A percentile compares a stretch with the other conserved stretches of the same genome.
phyloP scores from a whole-genome alignment of 345 rosid genomes.

The Brassica juncea region DNA sequence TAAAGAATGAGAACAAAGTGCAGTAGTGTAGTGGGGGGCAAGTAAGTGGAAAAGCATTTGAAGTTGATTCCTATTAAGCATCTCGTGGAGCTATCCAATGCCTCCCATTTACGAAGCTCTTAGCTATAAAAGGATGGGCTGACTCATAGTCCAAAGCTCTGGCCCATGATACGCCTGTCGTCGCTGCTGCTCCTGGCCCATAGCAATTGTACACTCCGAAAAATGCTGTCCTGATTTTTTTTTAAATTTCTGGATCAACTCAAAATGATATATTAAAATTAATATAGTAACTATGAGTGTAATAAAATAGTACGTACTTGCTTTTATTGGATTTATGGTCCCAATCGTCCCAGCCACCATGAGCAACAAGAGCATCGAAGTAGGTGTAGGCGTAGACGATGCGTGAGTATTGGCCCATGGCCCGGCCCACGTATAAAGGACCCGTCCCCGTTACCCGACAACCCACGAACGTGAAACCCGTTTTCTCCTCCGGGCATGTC shows the following conservation, averaged over 20 bases:
- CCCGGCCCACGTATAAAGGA: constrained; percentile 82
- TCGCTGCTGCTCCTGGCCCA: constrained; percentile 88
- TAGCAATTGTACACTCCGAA: constrained; percentile 89
- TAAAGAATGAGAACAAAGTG: neutral
- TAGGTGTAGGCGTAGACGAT: constrained; percentile 86
- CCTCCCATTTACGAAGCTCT: constrained; percentile 92
- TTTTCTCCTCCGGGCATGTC: constrained; percentile 75
- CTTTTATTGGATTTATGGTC: constrained; percentile 84
- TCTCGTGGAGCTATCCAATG: constrained; percentile 87
- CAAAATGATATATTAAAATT: neutral
- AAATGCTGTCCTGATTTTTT: constrained; percentile 62
- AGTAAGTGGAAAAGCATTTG: neutral
- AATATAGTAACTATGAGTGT: neutral
- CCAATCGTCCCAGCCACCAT: constrained; percentile 99
- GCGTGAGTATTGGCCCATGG: constrained; percentile 96
- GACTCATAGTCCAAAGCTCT: constrained; percentile 72
- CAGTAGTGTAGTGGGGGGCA: neutral
- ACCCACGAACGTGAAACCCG: constrained; percentile 79
- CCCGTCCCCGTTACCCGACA: constrained; percentile 88
- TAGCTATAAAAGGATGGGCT: constrained; percentile 80
- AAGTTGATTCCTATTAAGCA: constrained; percentile 43
- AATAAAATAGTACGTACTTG: constrained; percentile 50
- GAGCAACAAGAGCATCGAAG: constrained; percentile 85
- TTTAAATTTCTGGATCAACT: neutral
- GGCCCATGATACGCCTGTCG: constrained; percentile 83